phyloP scores from a whole-genome alignment of 2,329 filamentous ascomycete genomes.

The Diplocarpon rosae region DNA sequence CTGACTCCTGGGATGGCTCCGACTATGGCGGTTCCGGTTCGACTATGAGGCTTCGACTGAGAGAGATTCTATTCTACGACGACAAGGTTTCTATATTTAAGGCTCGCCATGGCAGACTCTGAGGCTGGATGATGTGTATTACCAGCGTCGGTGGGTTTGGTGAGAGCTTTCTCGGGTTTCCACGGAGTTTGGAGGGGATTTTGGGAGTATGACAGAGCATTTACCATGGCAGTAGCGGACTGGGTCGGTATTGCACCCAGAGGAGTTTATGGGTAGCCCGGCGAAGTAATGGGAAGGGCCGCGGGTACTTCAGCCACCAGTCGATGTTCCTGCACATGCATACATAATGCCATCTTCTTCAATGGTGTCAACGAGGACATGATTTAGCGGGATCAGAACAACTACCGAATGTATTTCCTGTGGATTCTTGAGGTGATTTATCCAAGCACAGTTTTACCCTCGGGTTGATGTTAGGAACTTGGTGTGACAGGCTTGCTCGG shows the following conservation, averaged over 20 bases:
- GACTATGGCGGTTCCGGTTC: slow-evolving; percentile 30
- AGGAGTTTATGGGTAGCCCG: background rate
- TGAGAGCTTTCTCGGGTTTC: background rate
- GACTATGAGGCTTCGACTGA: slow-evolving; percentile 45
- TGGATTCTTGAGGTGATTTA: too few species aligned
- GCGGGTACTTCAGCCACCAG: background rate
- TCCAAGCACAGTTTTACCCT: too few species aligned
- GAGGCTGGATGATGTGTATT: background rate
- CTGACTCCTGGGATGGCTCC: slow-evolving; percentile 40
- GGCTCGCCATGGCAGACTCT: slow-evolving; percentile 38
- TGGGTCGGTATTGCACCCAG: too few species aligned
- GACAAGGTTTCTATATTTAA: slow-evolving; percentile 75
- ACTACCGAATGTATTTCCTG: too few species aligned
- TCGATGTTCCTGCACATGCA: too few species aligned
- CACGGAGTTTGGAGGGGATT: slow-evolving; percentile 7
- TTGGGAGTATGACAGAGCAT: background rate
- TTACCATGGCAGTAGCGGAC: too few species aligned
- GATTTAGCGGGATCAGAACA: too few species aligned
- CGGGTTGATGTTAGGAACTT: too few species aligned
- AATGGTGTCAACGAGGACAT: too few species aligned
- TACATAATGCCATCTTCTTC: too few species aligned
- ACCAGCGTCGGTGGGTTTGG: too few species aligned
- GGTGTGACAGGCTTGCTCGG: too few species aligned
- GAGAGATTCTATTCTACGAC: slow-evolving; percentile 77
- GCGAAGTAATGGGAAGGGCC: background rate